phyloP scores from a whole-genome alignment of 495 filamentous ascomycete genomes.

The Lasiosphaeria hispida region DNA sequence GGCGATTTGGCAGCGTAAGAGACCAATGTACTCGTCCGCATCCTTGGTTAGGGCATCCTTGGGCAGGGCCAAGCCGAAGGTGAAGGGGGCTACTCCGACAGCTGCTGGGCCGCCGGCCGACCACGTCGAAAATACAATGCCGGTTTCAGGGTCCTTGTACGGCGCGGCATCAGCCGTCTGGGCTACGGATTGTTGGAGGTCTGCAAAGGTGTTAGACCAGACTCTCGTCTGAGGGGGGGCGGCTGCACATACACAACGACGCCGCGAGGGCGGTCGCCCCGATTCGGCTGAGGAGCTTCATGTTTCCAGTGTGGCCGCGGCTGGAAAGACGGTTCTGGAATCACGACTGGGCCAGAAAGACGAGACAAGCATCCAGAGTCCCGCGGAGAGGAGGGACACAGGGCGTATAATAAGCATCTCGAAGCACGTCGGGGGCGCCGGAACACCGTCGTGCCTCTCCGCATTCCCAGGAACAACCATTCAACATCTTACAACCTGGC shows the following conservation, averaged over 20 bases:
- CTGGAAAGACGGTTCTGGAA: slow-evolving; percentile 11
- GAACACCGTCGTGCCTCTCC: slow-evolving; percentile 18
- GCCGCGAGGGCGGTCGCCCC: slow-evolving; percentile 29
- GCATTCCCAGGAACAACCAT: slow-evolving; percentile 22
- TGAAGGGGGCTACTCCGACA: slow-evolving; percentile 32
- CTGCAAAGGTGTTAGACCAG: slow-evolving; percentile 20
- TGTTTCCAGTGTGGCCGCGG: slow-evolving; percentile 23
- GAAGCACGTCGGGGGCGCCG: background rate
- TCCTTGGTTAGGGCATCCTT: slow-evolving; percentile 47
- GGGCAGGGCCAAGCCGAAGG: slow-evolving; percentile 58
- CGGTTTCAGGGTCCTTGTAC: slow-evolving; percentile 42
- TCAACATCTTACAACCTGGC: background rate
- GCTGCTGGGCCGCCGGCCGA: slow-evolving; percentile 16
- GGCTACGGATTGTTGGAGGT: slow-evolving; percentile 23
- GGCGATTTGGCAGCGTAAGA: slow-evolving; percentile 36
- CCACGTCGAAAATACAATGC: slow-evolving; percentile 47
- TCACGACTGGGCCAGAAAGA: slow-evolving; percentile 21
- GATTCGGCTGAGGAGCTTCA: slow-evolving; percentile 31
- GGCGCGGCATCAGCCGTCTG: slow-evolving; percentile 21
- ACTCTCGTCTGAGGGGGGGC: background rate
- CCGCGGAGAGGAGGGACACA: background rate
- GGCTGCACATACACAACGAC: slow-evolving; percentile 27
- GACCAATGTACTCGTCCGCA: slow-evolving; percentile 58
- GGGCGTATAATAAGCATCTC: slow-evolving; percentile 17
- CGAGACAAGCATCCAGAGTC: slow-evolving; percentile 8